Percentiles rank a stretch among this genome's conserved stretches.
Evolutionary conservation across 2,329 filamentous ascomycete species (phyloP).

Genomic region (Torrubiellomyces zombiae): DNA sequence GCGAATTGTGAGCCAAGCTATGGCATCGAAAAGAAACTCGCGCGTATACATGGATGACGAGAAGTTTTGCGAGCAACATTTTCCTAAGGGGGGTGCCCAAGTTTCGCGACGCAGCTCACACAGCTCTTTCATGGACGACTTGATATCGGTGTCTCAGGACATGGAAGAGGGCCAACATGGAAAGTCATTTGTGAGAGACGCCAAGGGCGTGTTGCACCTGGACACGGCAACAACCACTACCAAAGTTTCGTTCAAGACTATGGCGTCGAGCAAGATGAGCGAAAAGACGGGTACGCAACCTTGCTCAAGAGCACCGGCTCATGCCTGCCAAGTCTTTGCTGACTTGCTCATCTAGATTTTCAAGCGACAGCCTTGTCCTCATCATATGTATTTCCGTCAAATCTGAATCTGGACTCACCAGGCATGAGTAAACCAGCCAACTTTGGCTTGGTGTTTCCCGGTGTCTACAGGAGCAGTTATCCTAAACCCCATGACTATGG

Average conservation of each 20-base stretch:
- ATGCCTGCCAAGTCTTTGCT: too few relatives aligned
- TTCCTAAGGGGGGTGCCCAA: slow-evolving; percentile 7
- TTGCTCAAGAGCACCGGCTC: too few relatives aligned
- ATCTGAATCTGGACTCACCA: slow-evolving; percentile 8
- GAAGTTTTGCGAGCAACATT: slow-evolving; percentile 4
- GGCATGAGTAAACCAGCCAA: slow-evolving; percentile 39
- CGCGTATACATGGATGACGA: slow-evolving; percentile 8
- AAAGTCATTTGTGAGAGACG: slow-evolving; percentile 5
- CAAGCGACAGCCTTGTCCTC: slow-evolving; percentile 1
- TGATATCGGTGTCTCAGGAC: slow-evolving; percentile 7
- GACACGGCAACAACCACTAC: slow-evolving; percentile 4
- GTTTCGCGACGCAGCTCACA: slow-evolving; percentile 14
- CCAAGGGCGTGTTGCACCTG: slow-evolving; percentile 1
- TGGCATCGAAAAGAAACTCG: slow-evolving; percentile 11
- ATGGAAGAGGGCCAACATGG: slow-evolving; percentile 10
- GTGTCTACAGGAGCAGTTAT: slow-evolving; percentile 71
- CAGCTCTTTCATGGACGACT: slow-evolving; percentile 13
- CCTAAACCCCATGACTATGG: slow-evolving; percentile 53
- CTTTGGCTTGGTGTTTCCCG: slow-evolving; percentile 58
- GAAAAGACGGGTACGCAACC: slow-evolving; percentile 2
- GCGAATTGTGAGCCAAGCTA: too few relatives aligned
- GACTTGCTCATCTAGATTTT: neutral
- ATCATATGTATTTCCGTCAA: slow-evolving; percentile 2
- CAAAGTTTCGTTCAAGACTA: slow-evolving; percentile 5
- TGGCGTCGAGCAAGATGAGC: neutral